Base-by-base conservation (phyloP, 2,329 filamentous ascomycete genomes). In the Calonectria hawksworthii region DNA sequence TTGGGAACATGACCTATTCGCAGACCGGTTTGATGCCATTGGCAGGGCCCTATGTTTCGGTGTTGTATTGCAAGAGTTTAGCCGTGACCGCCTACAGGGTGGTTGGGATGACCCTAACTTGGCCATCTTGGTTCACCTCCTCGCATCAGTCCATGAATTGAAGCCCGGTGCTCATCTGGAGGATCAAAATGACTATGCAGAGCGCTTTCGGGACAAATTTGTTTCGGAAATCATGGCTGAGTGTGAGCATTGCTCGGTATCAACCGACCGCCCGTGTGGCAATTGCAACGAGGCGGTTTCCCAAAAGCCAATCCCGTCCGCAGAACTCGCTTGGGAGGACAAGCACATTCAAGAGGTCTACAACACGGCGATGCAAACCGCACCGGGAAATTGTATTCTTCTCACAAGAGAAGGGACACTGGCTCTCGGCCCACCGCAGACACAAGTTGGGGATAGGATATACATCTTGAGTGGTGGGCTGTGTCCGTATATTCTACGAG, bases 391-490 rank as follows among this genome's bases (percentile, higher is more conserved):
- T 34, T 76, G 72, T 28, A 63, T 78, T 23, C 26, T 78, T 10
- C 59, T 78, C 47, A 78, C 71, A 0, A 65, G 32, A 23, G 61
- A 75, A 23, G 75, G 71, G 3, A 68, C 23, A 4, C 36, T 75
- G 7, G 78, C 67, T 16, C 21, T 79, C 8, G 76, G 77, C 10
- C 75, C 75, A 10, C 69, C 72, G 3, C 66, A 73, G 36, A 70
- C 74, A 3, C 32, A 67, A 41, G 54, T 44, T 6, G 50, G 47
- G 3, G 78, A 78, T 59, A 18, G 47, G 14, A 63, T 78, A 74
- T 74, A 61, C 8, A 76, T 79, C 6, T 47, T 79, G 8, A 77
- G 70, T 10, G 77, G 77, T 9, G 77, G 75, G 7, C 30, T 79
- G 8, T 79, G 78, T 41, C 78, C 78, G 4, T 79, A 77, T 56